Percentiles rank a stretch among this genome's conserved stretches.
Conservation (phyloP, 2,329 filamentous ascomycete genomes). For the Phaeophleospora eucalypticola region DNA sequence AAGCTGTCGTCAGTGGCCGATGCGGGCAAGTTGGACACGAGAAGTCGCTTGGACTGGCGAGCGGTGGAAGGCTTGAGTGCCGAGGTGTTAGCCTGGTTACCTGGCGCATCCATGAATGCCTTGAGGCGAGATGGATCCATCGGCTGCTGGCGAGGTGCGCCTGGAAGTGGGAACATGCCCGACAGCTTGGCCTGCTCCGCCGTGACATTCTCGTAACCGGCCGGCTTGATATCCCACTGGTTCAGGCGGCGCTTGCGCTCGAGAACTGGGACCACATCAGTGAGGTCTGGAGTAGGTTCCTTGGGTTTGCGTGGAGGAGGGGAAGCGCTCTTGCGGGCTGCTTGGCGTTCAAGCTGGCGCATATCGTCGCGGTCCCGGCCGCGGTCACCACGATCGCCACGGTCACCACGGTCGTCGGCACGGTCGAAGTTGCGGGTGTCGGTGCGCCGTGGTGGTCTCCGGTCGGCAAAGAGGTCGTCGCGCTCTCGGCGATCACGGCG, state of each 20-base stretch:
- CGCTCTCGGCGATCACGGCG: slow-evolving; percentile 45
- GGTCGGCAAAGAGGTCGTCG: slow-evolving; percentile 28
- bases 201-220: slow-evolving; percentile 96
- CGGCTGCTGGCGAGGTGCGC: slow-evolving; percentile 87
- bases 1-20: slow-evolving; percentile 71
- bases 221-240: slow-evolving; percentile 99
- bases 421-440: neutral
- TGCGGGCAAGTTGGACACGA: slow-evolving; percentile 76
- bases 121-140: slow-evolving; percentile 94
- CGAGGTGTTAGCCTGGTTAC: slow-evolving; percentile 65
- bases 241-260: slow-evolving; percentile 89
- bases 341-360: slow-evolving; percentile 32
- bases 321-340: slow-evolving; percentile 65
- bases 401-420: slow-evolving; percentile 35
- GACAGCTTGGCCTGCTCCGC: slow-evolving; percentile 98
- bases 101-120: slow-evolving; percentile 90
- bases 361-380: slow-evolving; percentile 35
- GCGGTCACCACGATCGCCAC: slow-evolving; percentile 33
- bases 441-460: slow-evolving; percentile 33
- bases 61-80: slow-evolving; percentile 89
- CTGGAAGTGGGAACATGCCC: slow-evolving; percentile 96
- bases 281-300: slow-evolving; percentile 93
- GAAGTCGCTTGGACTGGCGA: slow-evolving; percentile 86
- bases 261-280: slow-evolving; percentile 74
- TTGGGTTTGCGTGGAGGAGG: slow-evolving; percentile 82